Evolutionary conservation across 345 rosid genomes (phyloP).

Genomic region (Bruguiera sexangula): DNA sequence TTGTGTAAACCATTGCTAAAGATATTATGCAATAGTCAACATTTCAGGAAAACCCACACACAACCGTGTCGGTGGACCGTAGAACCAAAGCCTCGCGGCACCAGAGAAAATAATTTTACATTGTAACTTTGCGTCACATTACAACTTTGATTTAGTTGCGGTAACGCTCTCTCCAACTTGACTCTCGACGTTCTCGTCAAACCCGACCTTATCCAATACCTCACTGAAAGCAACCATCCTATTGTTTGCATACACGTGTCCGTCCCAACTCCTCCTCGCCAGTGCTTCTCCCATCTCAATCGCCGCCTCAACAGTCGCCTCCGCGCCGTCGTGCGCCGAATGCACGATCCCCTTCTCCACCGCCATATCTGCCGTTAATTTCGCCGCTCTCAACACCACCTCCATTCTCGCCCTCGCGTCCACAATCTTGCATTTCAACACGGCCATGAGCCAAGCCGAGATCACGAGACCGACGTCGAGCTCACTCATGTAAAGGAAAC

Average conservation of each 20-base stretch:
- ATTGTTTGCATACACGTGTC: conserved; percentile 17
- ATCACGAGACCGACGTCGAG: conserved; percentile 22
- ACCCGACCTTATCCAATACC: conserved; percentile 12
- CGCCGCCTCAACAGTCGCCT: conserved; percentile 18
- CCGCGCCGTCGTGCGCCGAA: conserved; percentile 1
- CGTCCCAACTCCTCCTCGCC: conserved; percentile 12
- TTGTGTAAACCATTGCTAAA: no score
- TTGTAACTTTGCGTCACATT: background rate
- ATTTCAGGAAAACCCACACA: no score
- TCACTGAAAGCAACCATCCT: background rate
- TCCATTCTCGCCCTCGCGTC: conserved; percentile 8
- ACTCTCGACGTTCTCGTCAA: conserved; percentile 6
- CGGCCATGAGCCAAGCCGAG: conserved; percentile 15
- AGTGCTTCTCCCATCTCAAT: conserved; percentile 7
- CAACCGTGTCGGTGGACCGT: no score
- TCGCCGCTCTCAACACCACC: conserved; percentile 14
- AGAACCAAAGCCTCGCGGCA: no score
- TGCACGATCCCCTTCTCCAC: conserved; percentile 11
- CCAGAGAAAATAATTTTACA: no score
- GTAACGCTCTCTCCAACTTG: background rate
- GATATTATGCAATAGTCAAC: no score
- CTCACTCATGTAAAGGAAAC: conserved; percentile 27
- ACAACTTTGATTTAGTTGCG: background rate
- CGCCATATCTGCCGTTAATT: conserved; percentile 19
- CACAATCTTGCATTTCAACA: conserved; percentile 10